These are phyloP conservation scores for Camellia lanceoleosa DNA, from an alignment of 148 eudicot species.

Conservation along the genomic window DNA sequence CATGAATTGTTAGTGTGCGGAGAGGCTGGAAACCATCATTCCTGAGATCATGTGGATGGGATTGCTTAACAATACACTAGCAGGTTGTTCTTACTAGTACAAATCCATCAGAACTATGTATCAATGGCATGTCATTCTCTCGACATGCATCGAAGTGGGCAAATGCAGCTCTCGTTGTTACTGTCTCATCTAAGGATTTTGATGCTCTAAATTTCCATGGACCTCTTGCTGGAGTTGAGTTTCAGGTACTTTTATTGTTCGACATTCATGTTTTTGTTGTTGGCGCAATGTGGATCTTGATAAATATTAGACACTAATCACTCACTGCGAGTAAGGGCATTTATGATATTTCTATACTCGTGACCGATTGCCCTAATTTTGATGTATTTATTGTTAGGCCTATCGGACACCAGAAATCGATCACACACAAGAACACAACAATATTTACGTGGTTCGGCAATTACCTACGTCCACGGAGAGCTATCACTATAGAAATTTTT, in stretches of 20 bases:
- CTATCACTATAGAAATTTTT: too few relatives aligned
- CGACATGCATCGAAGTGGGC: conserved; percentile 93
- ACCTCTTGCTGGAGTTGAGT: conserved; percentile 87
- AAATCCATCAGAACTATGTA: conserved; percentile 77
- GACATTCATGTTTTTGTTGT: not conserved
- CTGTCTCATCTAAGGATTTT: conserved; percentile 81
- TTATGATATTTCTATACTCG: too few relatives aligned
- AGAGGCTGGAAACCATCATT: not conserved
- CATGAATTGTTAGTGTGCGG: not conserved
- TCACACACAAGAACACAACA: too few relatives aligned
- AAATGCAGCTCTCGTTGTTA: conserved; percentile 89
- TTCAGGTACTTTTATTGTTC: conserved; percentile 60
- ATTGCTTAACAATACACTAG: conserved; percentile 6
- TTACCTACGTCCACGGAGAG: too few relatives aligned
- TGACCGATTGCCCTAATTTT: too few relatives aligned
- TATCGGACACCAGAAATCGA: too few relatives aligned
- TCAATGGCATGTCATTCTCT: conserved; percentile 99
- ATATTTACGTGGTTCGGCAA: too few relatives aligned
- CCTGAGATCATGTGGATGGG: not conserved
- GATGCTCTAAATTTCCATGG: conserved; percentile 64
- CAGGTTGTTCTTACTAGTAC: conserved; percentile 99
- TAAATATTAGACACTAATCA: too few relatives aligned
- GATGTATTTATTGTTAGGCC: too few relatives aligned
- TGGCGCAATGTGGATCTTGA: too few relatives aligned
- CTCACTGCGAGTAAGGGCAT: too few relatives aligned